phyloP scores from a whole-genome alignment of 2,329 filamentous ascomycete genomes.

The Penicillium sp. region DNA sequence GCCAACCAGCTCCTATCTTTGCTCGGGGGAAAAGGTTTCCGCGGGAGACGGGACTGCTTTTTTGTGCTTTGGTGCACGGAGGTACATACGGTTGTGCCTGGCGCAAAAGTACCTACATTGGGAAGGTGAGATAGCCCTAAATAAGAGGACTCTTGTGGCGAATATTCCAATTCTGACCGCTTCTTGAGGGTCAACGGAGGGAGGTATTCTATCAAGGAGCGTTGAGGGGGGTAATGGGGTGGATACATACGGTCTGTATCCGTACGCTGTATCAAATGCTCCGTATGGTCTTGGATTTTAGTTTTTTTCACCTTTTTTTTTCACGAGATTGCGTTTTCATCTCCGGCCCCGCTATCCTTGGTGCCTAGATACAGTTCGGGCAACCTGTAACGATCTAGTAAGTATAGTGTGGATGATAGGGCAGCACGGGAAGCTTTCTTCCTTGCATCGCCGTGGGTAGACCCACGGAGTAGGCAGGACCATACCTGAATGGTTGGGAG shows the following conservation, averaged over 20 bases:
- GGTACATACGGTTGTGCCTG: neutral
- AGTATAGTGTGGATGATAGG: neutral
- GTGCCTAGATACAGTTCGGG: neutral
- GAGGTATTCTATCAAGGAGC: neutral
- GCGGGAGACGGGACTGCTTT: neutral
- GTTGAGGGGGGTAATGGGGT: neutral
- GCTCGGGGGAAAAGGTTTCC: neutral
- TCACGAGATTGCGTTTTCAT: neutral
- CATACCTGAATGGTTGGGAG: too few species aligned
- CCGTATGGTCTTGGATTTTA: neutral
- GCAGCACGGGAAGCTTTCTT: constrained; percentile 1
- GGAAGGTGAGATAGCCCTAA: neutral
- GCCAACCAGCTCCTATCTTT: neutral
- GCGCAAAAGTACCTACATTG: neutral
- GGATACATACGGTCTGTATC: neutral
- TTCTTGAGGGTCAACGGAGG: neutral
- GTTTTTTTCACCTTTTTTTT: neutral
- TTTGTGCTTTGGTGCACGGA: neutral
- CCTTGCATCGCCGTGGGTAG: neutral
- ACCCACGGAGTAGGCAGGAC: neutral
- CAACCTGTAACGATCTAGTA: neutral
- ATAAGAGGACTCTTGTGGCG: neutral
- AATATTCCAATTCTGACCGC: constrained; percentile 1
- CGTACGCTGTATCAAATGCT: neutral
- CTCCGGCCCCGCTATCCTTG: constrained; percentile 11